phyloP scores from a whole-genome alignment of 176 grass and related monocot species.

The Hordeum marinum region DNA sequence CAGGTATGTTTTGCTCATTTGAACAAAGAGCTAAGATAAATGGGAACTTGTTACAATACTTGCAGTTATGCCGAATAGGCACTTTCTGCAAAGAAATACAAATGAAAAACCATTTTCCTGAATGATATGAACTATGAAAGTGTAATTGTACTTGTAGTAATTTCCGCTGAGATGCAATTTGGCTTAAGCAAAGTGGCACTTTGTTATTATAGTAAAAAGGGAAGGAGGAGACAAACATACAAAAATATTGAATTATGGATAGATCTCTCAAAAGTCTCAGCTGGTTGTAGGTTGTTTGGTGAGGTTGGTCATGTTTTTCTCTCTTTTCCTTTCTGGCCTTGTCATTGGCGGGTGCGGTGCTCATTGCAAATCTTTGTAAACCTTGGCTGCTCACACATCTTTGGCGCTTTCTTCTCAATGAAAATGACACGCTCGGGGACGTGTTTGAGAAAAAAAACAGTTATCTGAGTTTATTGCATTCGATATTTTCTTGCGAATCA shows the following conservation, averaged over 20 bases:
- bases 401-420: too few relatives aligned
- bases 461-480: neutral
- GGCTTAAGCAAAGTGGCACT: neutral
- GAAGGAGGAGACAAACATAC: neutral
- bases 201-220: neutral
- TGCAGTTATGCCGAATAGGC: neutral
- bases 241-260: neutral
- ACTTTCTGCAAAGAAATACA: too few relatives aligned
- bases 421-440: too few relatives aligned
- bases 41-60: neutral
- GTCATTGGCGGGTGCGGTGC: too few relatives aligned
- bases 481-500: constrained; percentile 19
- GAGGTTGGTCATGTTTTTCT: too few relatives aligned
- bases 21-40: constrained; percentile 7
- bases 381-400: too few relatives aligned
- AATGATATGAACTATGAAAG: neutral
- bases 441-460: neutral
- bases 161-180: neutral
- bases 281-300: too few relatives aligned
- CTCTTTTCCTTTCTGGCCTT: too few relatives aligned
- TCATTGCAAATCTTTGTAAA: too few relatives aligned
- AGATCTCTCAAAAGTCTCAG: neutral
- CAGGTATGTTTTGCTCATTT: constrained; percentile 55
- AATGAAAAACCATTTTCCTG: neutral
- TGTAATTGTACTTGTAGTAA: neutral